Base-by-base conservation (phyloP, 257 asterid species). In the Lithospermum erythrorhizon region DNA sequence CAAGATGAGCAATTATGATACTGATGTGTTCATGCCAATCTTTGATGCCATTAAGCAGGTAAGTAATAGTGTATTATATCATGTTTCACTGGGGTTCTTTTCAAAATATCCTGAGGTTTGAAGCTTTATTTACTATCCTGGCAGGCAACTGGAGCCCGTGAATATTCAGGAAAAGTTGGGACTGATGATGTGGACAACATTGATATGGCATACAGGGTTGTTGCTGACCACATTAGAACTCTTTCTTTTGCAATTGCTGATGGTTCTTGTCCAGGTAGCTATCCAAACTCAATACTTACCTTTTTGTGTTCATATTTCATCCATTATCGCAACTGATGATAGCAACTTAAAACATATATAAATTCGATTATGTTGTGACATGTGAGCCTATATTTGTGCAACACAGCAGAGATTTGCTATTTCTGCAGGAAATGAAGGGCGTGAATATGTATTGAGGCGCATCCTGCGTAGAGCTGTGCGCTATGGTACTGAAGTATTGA, bases 131-230 rank as follows among this genome's bases (percentile, higher is more conserved):
- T 37, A 32, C 62, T 68, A 58, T 56, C 67, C 55, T 64, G 58
- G 60, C 60, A 91, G 98, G 94, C 86, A 59, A 82, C 98, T 65
- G 86, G 83, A 65, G 94, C 94, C 64, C 75, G 79, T 18, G 80
- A 85, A 5, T 93, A 93, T 79, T 71, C 95, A 19, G 95, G 97
- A 5, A 87, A 82, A 73, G 87, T 93, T 83, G 99, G 97, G 62
- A 13, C 71, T 58, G 99, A 93, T 73, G 99, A 93, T 23, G 79
- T 74, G 61, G 97, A 89, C 73, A 83, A 76, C 13, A 64, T 83
- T 71, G 99, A 93, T 73, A 93, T 93, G 94, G 99, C 99, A 60
- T 93, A 93, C 73, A 83, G 99, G 78, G 99, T 93, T 70, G 96
- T 93, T 60, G 96, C 99, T 53, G 99, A 93, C 71, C 99, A 93